Percentiles rank a stretch among this genome's conserved stretches.
Conservation (phyloP, 176 grass and related monocot genomes). For the sorghum (Sorghum bicolor) region Sorghum_bicolor_NCBIv3 NC_012873.2:61599001-61599500, state of each 20-base stretch:
- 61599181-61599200: not conserved
- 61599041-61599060: too few species aligned
- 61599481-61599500: not conserved
- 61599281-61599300: not conserved
- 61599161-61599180: not conserved
- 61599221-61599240: not conserved
- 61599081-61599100: not conserved
- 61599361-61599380: not conserved
- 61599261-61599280: not conserved
- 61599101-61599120: not conserved
- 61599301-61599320: not conserved
- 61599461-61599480: not conserved
- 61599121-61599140: not conserved
- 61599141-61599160: not conserved
- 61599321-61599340: not conserved
- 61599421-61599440: not conserved
- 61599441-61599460: not conserved
- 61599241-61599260: not conserved
- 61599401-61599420: not conserved
- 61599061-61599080: not conserved
- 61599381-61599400: not conserved
- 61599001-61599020: not conserved
- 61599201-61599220: not conserved
- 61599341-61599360: not conserved
- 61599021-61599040: not conserved